Conservation (phyloP, 1,139 yeast species). For the Arxiozyma slooffiae region DNA sequence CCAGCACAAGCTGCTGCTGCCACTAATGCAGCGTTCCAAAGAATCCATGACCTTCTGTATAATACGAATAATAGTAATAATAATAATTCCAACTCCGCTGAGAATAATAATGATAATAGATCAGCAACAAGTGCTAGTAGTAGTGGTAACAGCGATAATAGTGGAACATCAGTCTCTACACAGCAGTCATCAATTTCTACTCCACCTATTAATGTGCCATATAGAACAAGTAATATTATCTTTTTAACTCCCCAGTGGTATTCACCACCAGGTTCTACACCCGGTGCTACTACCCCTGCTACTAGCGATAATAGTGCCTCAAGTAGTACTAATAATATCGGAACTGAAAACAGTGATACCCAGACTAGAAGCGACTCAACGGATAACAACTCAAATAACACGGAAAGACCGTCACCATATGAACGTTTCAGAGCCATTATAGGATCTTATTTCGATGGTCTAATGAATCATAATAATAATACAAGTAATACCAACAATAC, state of each 20-base stretch:
- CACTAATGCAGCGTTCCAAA: constrained; percentile 21
- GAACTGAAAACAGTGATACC: neutral
- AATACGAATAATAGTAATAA: constrained; percentile 7
- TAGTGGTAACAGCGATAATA: neutral
- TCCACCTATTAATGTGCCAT: neutral
- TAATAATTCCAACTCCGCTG: constrained; percentile 2
- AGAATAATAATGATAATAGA: neutral
- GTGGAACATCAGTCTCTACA: neutral
- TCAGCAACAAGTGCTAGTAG: neutral
- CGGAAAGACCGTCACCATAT: constrained; percentile 5
- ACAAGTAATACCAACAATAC: neutral
- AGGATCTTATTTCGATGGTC: constrained; percentile 3
- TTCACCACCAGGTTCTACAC: neutral
- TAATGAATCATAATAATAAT: neutral
- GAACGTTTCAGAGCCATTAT: constrained; percentile 7
- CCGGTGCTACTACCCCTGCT: neutral
- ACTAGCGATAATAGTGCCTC: constrained; percentile 1
- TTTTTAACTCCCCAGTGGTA: constrained; percentile 1
- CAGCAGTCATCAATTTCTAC: neutral
- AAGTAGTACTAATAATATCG: neutral
- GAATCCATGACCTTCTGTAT: constrained; percentile 21
- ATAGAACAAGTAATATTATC: constrained; percentile 1
- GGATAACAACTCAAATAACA: neutral
- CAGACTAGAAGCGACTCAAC: neutral
- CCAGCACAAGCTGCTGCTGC: constrained; percentile 9